Conservation (phyloP, 2,329 filamentous ascomycete genomes). For the Zymoseptoria pseudotritici region DNA sequence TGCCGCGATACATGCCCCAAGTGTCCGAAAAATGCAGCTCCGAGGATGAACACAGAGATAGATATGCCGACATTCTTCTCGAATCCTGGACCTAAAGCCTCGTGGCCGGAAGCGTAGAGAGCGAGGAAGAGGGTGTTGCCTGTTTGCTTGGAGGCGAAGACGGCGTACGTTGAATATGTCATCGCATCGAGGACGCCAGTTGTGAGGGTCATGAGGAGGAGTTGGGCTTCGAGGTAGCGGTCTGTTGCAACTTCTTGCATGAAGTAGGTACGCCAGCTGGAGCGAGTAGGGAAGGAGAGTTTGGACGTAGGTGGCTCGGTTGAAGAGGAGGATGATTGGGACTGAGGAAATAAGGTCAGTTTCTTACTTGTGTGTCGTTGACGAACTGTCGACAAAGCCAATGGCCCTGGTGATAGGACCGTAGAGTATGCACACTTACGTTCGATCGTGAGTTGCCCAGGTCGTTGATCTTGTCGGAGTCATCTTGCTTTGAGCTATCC, state of each 20-base stretch:
- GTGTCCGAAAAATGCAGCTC: conserved; percentile 22
- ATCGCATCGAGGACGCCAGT: conserved; percentile 24
- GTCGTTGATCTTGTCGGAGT: not conserved
- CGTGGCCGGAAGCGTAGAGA: conserved; percentile 13
- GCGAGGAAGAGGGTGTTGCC: conserved; percentile 31
- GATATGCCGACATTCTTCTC: conserved; percentile 20
- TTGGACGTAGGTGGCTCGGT: not conserved
- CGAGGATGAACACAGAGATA: conserved; percentile 20
- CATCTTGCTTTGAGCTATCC: not conserved
- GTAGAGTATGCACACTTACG: not conserved
- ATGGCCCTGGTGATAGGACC: too few species aligned
- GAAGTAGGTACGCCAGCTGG: conserved; percentile 19
- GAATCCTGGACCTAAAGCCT: conserved; percentile 7
- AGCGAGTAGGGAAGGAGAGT: not conserved
- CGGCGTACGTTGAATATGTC: conserved; percentile 23
- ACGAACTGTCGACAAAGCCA: not conserved
- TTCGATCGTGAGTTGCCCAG: not conserved
- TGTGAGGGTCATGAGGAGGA: conserved; percentile 23
- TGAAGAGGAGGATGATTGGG: not conserved
- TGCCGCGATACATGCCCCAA: conserved; percentile 19
- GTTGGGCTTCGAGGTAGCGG: conserved; percentile 19
- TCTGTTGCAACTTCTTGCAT: conserved; percentile 22
- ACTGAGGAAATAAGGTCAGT: not conserved
- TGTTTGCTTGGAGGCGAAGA: conserved; percentile 26
- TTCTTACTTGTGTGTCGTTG: not conserved